phyloP scores from a whole-genome alignment of 306 rosid species.

The Prosopis cineraria region DNA sequence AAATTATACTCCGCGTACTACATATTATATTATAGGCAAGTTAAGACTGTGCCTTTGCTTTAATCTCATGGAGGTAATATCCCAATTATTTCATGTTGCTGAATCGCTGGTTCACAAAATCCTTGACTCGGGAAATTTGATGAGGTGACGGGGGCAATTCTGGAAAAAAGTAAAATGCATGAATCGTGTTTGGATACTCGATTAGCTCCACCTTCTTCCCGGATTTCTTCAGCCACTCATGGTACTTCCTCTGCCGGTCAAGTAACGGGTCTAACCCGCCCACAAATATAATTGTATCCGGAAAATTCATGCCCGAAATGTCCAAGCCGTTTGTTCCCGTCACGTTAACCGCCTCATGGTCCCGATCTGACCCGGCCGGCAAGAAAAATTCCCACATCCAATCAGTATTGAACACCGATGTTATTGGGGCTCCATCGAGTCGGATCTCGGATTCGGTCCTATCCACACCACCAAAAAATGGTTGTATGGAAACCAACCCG shows the following conservation, averaged over 20 bases:
- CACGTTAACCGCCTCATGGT: constrained; percentile 46
- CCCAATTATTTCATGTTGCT: too few species aligned
- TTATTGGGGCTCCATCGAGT: constrained; percentile 28
- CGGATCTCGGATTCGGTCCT: constrained; percentile 54
- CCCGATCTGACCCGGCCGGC: constrained; percentile 39
- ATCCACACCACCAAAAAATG: constrained; percentile 66
- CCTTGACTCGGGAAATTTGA: constrained; percentile 31
- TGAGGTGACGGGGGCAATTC: constrained; percentile 37
- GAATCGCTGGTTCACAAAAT: constrained; percentile 28
- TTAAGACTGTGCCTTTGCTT: too few species aligned
- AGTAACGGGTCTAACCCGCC: constrained; percentile 59
- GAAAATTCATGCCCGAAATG: constrained; percentile 41
- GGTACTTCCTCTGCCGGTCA: constrained; percentile 57
- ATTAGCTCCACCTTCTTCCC: background rate
- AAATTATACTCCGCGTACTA: too few species aligned
- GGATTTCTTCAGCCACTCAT: constrained; percentile 39
- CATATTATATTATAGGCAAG: too few species aligned
- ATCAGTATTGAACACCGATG: constrained; percentile 37
- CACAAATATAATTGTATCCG: constrained; percentile 44
- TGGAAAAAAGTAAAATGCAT: background rate
- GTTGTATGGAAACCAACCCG: constrained; percentile 57
- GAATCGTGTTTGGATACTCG: background rate
- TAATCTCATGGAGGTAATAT: too few species aligned
- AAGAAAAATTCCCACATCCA: constrained; percentile 52
- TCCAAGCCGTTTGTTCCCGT: constrained; percentile 44